phyloP scores from a whole-genome alignment of 129 eudicot species.

The Helianthus tuberosus region DNA sequence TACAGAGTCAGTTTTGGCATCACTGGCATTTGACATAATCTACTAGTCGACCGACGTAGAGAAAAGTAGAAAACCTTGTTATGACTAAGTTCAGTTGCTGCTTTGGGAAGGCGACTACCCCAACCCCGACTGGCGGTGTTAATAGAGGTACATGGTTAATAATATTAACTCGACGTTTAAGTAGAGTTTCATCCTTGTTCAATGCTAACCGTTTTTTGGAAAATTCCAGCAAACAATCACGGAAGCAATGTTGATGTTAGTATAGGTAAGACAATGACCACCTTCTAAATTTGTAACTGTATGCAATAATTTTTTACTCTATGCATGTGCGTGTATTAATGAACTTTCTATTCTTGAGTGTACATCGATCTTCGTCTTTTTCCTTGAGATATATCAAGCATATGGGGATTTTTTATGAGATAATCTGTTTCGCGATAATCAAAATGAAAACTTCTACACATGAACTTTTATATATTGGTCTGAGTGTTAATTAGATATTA shows the following conservation, averaged over 20 bases:
- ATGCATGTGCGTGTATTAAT: background rate
- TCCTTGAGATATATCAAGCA: background rate
- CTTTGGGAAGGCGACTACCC: slow-evolving; percentile 37
- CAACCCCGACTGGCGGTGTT: slow-evolving; percentile 23
- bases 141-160: slow-evolving; percentile 47
- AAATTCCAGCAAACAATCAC: slow-evolving; percentile 22
- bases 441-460: background rate
- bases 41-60: slow-evolving; percentile 1
- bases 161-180: background rate
- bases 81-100: slow-evolving; percentile 60
- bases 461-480: background rate
- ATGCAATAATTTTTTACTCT: background rate
- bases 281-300: background rate
- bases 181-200: background rate
- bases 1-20: slow-evolving; percentile 17
- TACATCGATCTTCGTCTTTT: background rate
- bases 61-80: slow-evolving; percentile 24
- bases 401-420: background rate
- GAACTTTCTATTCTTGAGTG: background rate
- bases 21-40: slow-evolving; percentile 2
- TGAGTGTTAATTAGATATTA: slow-evolving; percentile 12
- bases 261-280: slow-evolving; percentile 12
- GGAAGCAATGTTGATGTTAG: slow-evolving; percentile 20
- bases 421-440: background rate
- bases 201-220: slow-evolving; percentile 4